A percentile compares a stretch with the other conserved stretches of the same genome.
Conservation (phyloP, 805 yeast genomes). For the Cyberlindnera saturnus region DNA sequence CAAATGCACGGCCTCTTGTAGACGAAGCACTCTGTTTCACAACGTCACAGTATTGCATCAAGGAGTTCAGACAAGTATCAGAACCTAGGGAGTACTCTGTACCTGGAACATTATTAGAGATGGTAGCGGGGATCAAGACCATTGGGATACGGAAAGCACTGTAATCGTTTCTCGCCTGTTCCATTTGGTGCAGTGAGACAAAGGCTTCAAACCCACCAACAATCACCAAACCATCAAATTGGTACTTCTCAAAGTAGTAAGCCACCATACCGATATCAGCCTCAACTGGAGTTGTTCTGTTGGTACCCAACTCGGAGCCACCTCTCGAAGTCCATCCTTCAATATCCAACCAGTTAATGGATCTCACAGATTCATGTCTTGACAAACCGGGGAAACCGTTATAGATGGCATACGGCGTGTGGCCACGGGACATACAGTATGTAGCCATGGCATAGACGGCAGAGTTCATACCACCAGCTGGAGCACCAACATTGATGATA, state of each 20-base stretch:
- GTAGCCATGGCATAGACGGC: slow-evolving; percentile 73
- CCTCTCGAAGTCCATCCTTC: slow-evolving; percentile 71
- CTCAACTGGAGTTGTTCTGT: slow-evolving; percentile 61
- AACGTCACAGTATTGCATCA: slow-evolving; percentile 71
- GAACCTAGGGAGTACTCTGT: slow-evolving; percentile 73
- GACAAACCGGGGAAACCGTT: slow-evolving; percentile 73
- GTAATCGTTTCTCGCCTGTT: slow-evolving; percentile 50
- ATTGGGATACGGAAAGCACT: slow-evolving; percentile 75
- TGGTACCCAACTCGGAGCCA: slow-evolving; percentile 81
- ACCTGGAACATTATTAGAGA: slow-evolving; percentile 78
- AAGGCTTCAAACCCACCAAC: slow-evolving; percentile 84
- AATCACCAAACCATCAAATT: slow-evolving; percentile 63
- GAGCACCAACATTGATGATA: slow-evolving; percentile 72
- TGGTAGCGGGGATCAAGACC: slow-evolving; percentile 73
- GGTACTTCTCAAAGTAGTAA: slow-evolving; percentile 60
- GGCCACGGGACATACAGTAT: slow-evolving; percentile 72
- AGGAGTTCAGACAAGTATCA: slow-evolving; percentile 68
- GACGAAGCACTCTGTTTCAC: slow-evolving; percentile 76
- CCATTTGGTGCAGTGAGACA: slow-evolving; percentile 61
- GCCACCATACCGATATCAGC: slow-evolving; percentile 67
- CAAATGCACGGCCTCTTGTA: slow-evolving; percentile 71
- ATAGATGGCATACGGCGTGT: slow-evolving; percentile 61
- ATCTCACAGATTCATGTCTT: slow-evolving; percentile 53
- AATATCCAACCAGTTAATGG: slow-evolving; percentile 61
- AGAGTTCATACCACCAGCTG: slow-evolving; percentile 73